Evolutionary conservation across 805 yeast species (phyloP).

Genomic region (Metahyphopichia silvanorum): DNA sequence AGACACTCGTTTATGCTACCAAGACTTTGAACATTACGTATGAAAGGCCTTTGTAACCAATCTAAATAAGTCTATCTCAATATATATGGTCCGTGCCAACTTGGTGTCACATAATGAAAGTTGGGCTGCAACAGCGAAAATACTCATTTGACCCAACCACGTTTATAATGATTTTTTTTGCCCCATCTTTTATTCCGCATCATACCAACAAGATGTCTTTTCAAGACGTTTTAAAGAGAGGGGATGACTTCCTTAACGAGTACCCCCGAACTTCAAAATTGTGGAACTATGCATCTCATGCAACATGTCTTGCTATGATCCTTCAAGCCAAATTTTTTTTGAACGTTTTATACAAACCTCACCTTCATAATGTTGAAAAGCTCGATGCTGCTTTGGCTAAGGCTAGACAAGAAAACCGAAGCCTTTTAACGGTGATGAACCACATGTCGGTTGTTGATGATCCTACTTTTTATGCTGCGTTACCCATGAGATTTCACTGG

Average conservation of each 20-base stretch:
- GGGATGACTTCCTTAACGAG: constrained; percentile 63
- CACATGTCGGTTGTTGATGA: constrained; percentile 93
- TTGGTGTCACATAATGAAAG: too few species aligned
- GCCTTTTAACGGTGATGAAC: constrained; percentile 83
- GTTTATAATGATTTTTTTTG: too few species aligned
- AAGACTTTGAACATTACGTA: too few species aligned
- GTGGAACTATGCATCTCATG: constrained; percentile 70
- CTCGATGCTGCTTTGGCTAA: constrained; percentile 62
- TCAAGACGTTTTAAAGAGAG: constrained; percentile 64
- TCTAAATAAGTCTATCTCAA: too few species aligned
- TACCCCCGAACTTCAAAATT: constrained; percentile 56
- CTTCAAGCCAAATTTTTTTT: constrained; percentile 61
- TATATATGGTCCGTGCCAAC: too few species aligned
- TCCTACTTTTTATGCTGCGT: constrained; percentile 83
- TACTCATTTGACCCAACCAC: too few species aligned
- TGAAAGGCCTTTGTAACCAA: too few species aligned
- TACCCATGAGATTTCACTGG: constrained; percentile 67
- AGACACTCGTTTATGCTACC: not conserved
- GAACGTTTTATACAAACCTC: constrained; percentile 60
- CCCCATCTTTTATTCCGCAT: not conserved
- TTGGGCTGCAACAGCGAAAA: too few species aligned
- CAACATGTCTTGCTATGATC: constrained; percentile 66
- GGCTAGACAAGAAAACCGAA: constrained; percentile 66
- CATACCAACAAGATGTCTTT: constrained; percentile 52
- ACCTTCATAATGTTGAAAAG: constrained; percentile 57